Evolutionary conservation across 208 protist genomes (phyloP).

Genomic region (Wallacemonas sp.): DNA sequence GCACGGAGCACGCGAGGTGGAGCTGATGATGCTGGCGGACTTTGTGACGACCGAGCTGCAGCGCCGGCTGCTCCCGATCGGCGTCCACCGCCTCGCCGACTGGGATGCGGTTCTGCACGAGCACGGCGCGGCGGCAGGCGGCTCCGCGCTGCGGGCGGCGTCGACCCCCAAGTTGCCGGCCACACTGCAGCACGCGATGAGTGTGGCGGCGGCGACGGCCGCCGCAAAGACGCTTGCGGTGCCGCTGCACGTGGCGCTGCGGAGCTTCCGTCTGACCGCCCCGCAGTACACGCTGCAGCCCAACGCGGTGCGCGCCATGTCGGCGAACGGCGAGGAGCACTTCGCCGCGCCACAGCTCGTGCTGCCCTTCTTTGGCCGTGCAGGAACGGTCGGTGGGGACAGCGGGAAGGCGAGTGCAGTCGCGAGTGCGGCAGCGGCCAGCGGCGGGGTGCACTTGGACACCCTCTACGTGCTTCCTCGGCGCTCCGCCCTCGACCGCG

Average conservation of each 20-base stretch:
- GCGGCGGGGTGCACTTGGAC: conserved; percentile 22
- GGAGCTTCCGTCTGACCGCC: background rate
- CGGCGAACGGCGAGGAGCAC: conserved; percentile 8
- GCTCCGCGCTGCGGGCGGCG: background rate
- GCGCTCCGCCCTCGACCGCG: background rate
- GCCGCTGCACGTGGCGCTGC: conserved; percentile 28
- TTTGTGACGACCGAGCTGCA: conserved; percentile 5
- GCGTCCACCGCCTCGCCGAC: background rate
- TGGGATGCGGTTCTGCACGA: conserved; percentile 8
- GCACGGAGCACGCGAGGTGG: background rate
- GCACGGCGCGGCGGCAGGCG: background rate
- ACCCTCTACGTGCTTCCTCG: conserved; percentile 17
- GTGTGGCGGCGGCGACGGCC: conserved; percentile 46
- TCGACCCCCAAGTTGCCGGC: conserved; percentile 13
- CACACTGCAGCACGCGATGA: conserved; percentile 45
- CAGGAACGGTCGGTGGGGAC: conserved; percentile 7
- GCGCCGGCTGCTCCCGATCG: background rate
- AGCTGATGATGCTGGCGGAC: background rate
- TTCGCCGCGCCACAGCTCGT: conserved; percentile 38
- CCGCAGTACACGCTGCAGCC: background rate
- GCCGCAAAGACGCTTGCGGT: conserved; percentile 39
- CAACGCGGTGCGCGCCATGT: background rate
- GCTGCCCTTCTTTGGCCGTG: conserved; percentile 41
- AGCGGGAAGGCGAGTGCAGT: conserved; percentile 24
- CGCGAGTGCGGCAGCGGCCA: conserved; percentile 11